A percentile compares a stretch with the other conserved stretches of the same genome.
phyloP scores from a whole-genome alignment of 2,329 filamentous ascomycete species.

The Myriangium duriaei region DNA sequence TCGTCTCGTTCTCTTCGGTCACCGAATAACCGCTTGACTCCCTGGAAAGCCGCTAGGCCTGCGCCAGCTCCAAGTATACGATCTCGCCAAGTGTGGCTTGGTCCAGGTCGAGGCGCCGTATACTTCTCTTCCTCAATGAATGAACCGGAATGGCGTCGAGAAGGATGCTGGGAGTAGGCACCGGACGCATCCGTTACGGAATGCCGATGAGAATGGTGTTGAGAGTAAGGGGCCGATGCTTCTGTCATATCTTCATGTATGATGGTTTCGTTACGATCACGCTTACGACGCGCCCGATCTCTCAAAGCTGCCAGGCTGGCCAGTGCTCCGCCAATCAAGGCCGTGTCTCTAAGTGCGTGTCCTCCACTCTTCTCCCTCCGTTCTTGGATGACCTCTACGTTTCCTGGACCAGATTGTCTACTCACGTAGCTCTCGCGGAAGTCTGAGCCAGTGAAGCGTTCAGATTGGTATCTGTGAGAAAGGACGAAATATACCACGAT shows the following conservation, averaged over 20 bases:
- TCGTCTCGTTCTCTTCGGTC: constrained; percentile 39
- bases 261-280: constrained; percentile 21
- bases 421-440: constrained; percentile 8
- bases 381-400: constrained; percentile 12
- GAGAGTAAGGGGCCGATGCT: constrained; percentile 15
- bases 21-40: constrained; percentile 43
- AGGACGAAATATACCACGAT: constrained; percentile 11
- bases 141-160: constrained; percentile 9
- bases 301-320: constrained; percentile 42
- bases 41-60: constrained; percentile 28
- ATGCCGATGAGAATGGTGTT: constrained; percentile 19
- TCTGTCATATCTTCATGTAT: constrained; percentile 34
- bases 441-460: constrained; percentile 22
- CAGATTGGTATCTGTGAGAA: constrained; percentile 18
- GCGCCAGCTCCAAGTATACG: constrained; percentile 33
- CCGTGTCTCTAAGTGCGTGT: constrained; percentile 13
- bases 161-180: constrained; percentile 7
- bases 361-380: constrained; percentile 10
- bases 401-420: not conserved
- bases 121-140: constrained; percentile 31
- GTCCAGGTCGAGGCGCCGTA: constrained; percentile 13
- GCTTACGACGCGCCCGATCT: constrained; percentile 8
- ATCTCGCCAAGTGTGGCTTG: constrained; percentile 31
- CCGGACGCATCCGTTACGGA: too few relatives aligned
- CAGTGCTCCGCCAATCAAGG: constrained; percentile 36